Conservation (phyloP, 768 basidiomycete species). For the Lactarius hatsudake region DNA sequence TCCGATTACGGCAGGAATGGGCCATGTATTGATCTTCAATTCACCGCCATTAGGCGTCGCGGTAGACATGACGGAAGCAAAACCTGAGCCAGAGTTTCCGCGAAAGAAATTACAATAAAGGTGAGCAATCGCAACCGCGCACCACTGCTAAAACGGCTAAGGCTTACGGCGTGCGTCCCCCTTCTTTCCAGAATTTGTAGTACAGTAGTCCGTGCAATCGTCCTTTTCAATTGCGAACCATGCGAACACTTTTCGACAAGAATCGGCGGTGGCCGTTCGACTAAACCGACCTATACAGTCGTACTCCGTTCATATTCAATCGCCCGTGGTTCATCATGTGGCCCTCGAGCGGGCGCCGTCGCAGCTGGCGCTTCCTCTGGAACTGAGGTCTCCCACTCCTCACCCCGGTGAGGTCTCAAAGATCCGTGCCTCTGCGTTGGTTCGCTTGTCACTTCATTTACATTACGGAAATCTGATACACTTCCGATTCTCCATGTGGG, state of each 20-base stretch:
- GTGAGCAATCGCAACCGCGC: conserved; percentile 5
- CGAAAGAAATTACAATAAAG: conserved; percentile 8
- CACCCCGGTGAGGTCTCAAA: neutral
- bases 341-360: neutral
- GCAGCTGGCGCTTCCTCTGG: neutral
- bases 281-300: conserved; percentile 1
- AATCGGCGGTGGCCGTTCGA: conserved; percentile 18
- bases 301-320: neutral
- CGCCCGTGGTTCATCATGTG: conserved; percentile 2
- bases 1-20: conserved; percentile 18
- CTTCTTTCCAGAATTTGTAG: conserved; percentile 22
- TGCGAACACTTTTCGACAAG: conserved; percentile 1
- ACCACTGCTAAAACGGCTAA: conserved; percentile 16
- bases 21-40: conserved; percentile 18
- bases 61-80: neutral
- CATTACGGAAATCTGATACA: conserved; percentile 29
- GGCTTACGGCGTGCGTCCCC: conserved; percentile 26
- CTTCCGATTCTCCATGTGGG: conserved; percentile 28
- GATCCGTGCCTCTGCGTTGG: neutral
- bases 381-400: neutral
- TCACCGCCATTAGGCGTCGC: conserved; percentile 20
- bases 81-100: conserved; percentile 1
- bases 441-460: conserved; percentile 22
- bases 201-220: conserved; percentile 4
- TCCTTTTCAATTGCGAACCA: conserved; percentile 22